phyloP scores from a whole-genome alignment of 768 basidiomycete species.

The Hericium erinaceus region DNA sequence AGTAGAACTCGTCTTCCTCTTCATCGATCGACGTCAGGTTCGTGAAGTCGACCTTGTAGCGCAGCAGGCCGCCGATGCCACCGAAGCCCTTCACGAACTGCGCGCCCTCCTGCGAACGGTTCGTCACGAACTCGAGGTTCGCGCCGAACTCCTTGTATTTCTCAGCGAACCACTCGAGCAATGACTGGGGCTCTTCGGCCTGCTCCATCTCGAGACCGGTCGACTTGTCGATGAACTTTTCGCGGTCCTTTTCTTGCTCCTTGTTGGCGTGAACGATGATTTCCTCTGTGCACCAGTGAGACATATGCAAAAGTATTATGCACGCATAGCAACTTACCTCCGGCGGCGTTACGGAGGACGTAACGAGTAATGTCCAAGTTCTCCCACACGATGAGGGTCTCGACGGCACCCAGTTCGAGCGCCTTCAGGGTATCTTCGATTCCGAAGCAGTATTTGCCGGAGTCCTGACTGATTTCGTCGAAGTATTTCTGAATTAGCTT shows the following conservation, averaged over 20 bases:
- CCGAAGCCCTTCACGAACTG: slow-evolving; percentile 99
- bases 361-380: slow-evolving; percentile 89
- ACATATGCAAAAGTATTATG: neutral
- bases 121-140: slow-evolving; percentile 91
- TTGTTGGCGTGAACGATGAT: slow-evolving; percentile 68
- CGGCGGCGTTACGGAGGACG: slow-evolving; percentile 83
- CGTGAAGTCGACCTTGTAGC: slow-evolving; percentile 96
- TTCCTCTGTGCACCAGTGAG: slow-evolving; percentile 48
- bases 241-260: slow-evolving; percentile 86
- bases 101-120: slow-evolving; percentile 92
- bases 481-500: slow-evolving; percentile 96
- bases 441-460: slow-evolving; percentile 94
- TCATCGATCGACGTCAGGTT: slow-evolving; percentile 69
- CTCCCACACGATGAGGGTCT: slow-evolving; percentile 98
- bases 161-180: slow-evolving; percentile 98
- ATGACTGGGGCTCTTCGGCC: slow-evolving; percentile 64
- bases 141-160: slow-evolving; percentile 98
- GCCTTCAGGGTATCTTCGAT: slow-evolving; percentile 95
- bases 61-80: slow-evolving; percentile 89
- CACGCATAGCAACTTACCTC: slow-evolving; percentile 39
- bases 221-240: slow-evolving; percentile 92
- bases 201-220: slow-evolving; percentile 97
- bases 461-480: slow-evolving; percentile 98
- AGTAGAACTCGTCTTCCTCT: slow-evolving; percentile 75
- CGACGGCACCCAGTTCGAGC: slow-evolving; percentile 91